A percentile compares a stretch with the other conserved stretches of the same genome.
Evolutionary conservation across 768 basidiomycete genomes (phyloP).

Genomic region (Boletus bicolor): DNA sequence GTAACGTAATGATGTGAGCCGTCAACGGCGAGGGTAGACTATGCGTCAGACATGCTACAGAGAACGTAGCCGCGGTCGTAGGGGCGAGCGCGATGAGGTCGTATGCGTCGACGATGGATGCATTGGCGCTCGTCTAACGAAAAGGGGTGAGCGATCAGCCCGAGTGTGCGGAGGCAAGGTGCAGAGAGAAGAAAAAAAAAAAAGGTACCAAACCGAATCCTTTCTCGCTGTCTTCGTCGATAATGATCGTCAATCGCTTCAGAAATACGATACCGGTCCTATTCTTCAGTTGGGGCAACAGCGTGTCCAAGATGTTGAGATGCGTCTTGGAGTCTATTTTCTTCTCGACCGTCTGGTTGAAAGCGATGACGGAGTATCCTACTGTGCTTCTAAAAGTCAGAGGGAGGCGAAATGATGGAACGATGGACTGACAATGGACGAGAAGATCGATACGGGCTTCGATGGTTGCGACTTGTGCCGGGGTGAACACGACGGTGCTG

Average conservation of each 20-base stretch:
- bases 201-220: conserved; percentile 71
- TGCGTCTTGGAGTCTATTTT: conserved; percentile 72
- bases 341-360: conserved; percentile 70
- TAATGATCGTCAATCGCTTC: conserved; percentile 74
- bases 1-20: conserved; percentile 77
- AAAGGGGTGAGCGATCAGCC: not conserved
- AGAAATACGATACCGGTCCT: conserved; percentile 62
- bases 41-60: conserved; percentile 77
- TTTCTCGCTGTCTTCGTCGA: conserved; percentile 84
- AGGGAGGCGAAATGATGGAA: not conserved
- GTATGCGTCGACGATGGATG: conserved; percentile 57
- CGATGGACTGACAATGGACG: conserved; percentile 57
- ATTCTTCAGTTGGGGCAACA: conserved; percentile 59
- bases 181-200: not conserved
- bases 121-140: conserved; percentile 69
- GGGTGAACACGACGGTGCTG: conserved; percentile 40
- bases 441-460: conserved; percentile 68
- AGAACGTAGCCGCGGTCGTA: conserved; percentile 68
- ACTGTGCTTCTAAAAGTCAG: conserved; percentile 44
- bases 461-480: conserved; percentile 53
- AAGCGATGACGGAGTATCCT: conserved; percentile 79
- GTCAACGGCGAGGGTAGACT: conserved; percentile 72
- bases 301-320: conserved; percentile 55
- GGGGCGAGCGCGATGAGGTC: conserved; percentile 78
- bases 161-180: not conserved